Evolutionary conservation across 208 protist genomes (phyloP).

Genomic region (Acanthamoeba culbertsoni): DNA sequence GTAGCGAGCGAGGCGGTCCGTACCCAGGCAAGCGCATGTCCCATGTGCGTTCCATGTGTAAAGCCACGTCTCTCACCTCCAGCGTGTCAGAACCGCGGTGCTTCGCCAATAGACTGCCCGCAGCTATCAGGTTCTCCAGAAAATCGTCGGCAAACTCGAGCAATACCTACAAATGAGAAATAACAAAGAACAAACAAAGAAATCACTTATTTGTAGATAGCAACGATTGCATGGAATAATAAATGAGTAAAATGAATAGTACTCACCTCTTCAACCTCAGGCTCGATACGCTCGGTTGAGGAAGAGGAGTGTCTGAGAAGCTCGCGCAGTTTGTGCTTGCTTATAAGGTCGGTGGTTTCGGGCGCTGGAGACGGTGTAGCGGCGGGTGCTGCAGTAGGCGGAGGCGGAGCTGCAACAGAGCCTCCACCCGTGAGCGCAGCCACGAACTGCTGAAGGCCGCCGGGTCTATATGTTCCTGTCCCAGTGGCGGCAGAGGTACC

Average conservation of each 20-base stretch:
- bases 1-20: not conserved
- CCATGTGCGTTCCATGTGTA: slow-evolving; percentile 77
- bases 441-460: not conserved
- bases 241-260: not conserved
- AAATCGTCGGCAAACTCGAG: slow-evolving; percentile 82
- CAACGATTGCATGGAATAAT: too few relatives aligned
- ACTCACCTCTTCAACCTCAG: not conserved
- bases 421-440: not conserved
- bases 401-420: not conserved
- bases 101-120: slow-evolving; percentile 77
- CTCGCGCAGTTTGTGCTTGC: not conserved
- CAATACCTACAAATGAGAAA: slow-evolving; percentile 60
- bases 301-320: not conserved
- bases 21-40: slow-evolving; percentile 73
- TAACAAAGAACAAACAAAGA: not conserved
- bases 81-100: slow-evolving; percentile 75
- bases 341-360: not conserved
- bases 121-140: slow-evolving; percentile 73
- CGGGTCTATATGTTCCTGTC: not conserved
- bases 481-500: not conserved
- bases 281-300: not conserved
- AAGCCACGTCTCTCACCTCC: slow-evolving; percentile 76
- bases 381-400: not conserved
- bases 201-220: too few relatives aligned
- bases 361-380: too few relatives aligned